Percentiles rank a stretch among this genome's conserved stretches.
Conservation (phyloP, 2,329 filamentous ascomycete genomes). For the Neoascochyta sp. region DNA sequence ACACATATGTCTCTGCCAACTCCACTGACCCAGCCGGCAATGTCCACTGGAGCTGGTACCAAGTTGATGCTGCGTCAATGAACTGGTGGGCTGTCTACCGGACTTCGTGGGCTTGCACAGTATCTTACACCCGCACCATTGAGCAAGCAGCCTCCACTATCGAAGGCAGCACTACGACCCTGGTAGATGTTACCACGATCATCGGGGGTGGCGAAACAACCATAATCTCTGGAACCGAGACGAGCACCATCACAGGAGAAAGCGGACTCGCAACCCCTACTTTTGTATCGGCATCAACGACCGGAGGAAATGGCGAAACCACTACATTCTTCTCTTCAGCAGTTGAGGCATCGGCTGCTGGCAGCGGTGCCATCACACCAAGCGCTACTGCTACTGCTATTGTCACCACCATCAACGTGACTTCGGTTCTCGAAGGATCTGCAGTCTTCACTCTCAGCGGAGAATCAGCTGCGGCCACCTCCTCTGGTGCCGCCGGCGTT, state of each 20-base stretch:
- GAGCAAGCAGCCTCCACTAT: conserved; percentile 14
- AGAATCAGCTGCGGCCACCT: conserved; percentile 1
- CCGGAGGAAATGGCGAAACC: conserved; percentile 16
- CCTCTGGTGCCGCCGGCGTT: conserved; percentile 10
- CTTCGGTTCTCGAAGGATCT: background rate
- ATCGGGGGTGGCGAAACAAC: conserved; percentile 19
- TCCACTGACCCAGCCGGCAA: conserved; percentile 20
- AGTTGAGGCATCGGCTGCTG: conserved; percentile 15
- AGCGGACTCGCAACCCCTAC: conserved; percentile 16
- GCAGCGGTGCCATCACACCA: conserved; percentile 11
- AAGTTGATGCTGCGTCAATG: conserved; percentile 23
- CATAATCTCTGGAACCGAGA: conserved; percentile 22
- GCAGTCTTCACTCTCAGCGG: conserved; percentile 3
- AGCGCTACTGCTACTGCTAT: conserved; percentile 4
- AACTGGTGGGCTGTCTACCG: conserved; percentile 25
- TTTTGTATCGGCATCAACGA: conserved; percentile 23
- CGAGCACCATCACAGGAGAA: conserved; percentile 11
- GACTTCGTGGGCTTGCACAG: conserved; percentile 25
- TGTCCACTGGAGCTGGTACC: conserved; percentile 22
- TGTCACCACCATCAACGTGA: background rate
- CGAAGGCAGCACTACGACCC: conserved; percentile 7
- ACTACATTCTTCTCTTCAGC: conserved; percentile 20
- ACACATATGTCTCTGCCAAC: conserved; percentile 19
- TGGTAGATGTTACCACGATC: conserved; percentile 19
- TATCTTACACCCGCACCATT: conserved; percentile 19